Conservation (phyloP, 768 basidiomycete genomes). For the Rhodosporidiobolus sp. region DNA sequence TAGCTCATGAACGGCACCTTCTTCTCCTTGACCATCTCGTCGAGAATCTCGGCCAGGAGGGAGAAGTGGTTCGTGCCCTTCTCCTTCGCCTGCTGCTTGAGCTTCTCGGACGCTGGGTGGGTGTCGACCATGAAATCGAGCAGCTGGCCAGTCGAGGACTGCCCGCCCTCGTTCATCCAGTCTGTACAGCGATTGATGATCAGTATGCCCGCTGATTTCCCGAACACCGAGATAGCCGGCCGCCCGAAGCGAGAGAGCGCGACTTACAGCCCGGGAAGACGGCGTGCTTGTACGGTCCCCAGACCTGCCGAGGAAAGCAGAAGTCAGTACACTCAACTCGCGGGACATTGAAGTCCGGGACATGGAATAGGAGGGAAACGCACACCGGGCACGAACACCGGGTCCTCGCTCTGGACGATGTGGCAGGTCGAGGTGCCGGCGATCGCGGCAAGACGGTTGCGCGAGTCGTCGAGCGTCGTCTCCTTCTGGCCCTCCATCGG, state of each 20-base stretch:
- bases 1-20: slow-evolving; percentile 61
- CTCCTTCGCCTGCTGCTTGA: slow-evolving; percentile 63
- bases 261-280: slow-evolving; percentile 74
- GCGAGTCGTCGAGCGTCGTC: slow-evolving; percentile 70
- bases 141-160: slow-evolving; percentile 97
- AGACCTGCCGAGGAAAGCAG: slow-evolving; percentile 52
- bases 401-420: slow-evolving; percentile 81
- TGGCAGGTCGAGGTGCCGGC: slow-evolving; percentile 97
- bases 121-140: slow-evolving; percentile 93
- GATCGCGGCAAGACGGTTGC: slow-evolving; percentile 79
- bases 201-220: too few species aligned
- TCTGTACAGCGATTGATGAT: slow-evolving; percentile 1
- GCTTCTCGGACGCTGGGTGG: slow-evolving; percentile 74
- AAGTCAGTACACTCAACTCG: too few species aligned
- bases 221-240: too few species aligned
- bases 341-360: too few species aligned
- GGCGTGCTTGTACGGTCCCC: slow-evolving; percentile 66
- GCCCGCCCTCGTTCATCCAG: slow-evolving; percentile 99
- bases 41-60: slow-evolving; percentile 68
- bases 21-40: slow-evolving; percentile 48
- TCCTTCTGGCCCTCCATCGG: slow-evolving; percentile 54
- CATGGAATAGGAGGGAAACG: too few species aligned
- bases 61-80: slow-evolving; percentile 52
- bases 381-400: slow-evolving; percentile 77
- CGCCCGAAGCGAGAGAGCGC: too few species aligned